These are phyloP conservation scores for Blakeslea trispora DNA, from an alignment of 371 early-diverging fungal genomes.

Conservation along the genomic window DNA sequence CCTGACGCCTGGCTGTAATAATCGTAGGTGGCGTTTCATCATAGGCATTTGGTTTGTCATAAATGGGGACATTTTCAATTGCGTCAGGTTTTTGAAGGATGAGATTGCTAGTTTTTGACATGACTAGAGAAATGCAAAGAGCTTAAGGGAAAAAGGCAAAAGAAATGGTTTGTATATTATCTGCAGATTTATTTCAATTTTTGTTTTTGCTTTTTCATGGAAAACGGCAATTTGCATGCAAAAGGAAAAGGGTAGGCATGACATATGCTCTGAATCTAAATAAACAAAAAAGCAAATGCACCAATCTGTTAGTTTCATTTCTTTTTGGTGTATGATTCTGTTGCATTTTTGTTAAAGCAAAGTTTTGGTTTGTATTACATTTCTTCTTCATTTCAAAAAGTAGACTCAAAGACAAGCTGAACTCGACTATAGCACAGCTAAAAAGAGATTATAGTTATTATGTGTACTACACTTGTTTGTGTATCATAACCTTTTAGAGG, in stretches of 20 bases:
- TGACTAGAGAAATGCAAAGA: neutral
- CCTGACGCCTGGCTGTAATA: conserved; percentile 26
- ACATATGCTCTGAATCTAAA: neutral
- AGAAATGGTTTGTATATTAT: neutral
- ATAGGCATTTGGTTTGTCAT: conserved; percentile 34
- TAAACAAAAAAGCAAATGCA: neutral
- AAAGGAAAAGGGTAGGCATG: conserved; percentile 13
- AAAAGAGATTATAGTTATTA: no score
- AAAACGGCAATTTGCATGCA: conserved; percentile 15
- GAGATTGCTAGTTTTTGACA: neutral
- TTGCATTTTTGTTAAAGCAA: no score
- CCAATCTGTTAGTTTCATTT: neutral
- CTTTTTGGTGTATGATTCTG: neutral
- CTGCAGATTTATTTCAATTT: neutral
- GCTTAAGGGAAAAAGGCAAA: neutral
- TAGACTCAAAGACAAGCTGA: no score
- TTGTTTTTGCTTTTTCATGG: neutral
- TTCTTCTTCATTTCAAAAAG: no score
- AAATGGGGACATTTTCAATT: conserved; percentile 16
- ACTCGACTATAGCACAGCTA: no score
- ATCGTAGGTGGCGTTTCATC: conserved; percentile 21
- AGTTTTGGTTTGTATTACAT: no score
- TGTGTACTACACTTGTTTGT: no score
- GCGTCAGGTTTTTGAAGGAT: conserved; percentile 25
- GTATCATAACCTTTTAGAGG: no score